Percentiles rank a stretch among this genome's conserved stretches.
These are phyloP conservation scores for Trichosporon coremiiforme DNA, from an alignment of 1,284 basidiomycete genomes.

Conservation along the genomic window DNA sequence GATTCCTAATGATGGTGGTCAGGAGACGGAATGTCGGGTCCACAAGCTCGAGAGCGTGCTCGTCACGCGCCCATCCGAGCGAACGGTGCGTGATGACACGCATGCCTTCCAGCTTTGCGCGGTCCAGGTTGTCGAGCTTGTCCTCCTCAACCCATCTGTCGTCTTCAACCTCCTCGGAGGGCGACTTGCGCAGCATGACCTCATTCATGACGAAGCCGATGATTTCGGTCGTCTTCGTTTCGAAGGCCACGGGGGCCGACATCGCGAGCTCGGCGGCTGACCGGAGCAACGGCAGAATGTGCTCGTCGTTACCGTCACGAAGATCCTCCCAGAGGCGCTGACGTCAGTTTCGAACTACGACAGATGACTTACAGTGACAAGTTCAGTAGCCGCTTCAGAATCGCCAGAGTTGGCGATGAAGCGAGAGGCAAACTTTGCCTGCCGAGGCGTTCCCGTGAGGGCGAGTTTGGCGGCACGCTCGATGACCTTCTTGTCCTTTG, in stretches of 20 bases:
- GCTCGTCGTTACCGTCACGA: constrained; percentile 60
- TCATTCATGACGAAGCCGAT: constrained; percentile 72
- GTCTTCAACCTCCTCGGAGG: constrained; percentile 59
- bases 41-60: constrained; percentile 67
- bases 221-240: constrained; percentile 73
- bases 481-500: constrained; percentile 66
- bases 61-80: constrained; percentile 66
- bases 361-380: constrained; percentile 69
- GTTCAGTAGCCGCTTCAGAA: constrained; percentile 61
- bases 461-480: constrained; percentile 69
- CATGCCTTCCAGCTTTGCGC: constrained; percentile 71
- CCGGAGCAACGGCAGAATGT: constrained; percentile 68
- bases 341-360: background rate
- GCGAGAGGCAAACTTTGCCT: constrained; percentile 86
- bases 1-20: constrained; percentile 66
- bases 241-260: constrained; percentile 71
- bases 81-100: constrained; percentile 79
- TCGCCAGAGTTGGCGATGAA: constrained; percentile 68
- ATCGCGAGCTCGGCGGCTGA: constrained; percentile 75
- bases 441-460: constrained; percentile 64
- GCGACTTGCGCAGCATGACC: constrained; percentile 66
- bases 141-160: constrained; percentile 69
- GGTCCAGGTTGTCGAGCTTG: constrained; percentile 58
- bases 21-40: constrained; percentile 76
- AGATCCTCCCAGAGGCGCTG: constrained; percentile 61